phyloP scores from a whole-genome alignment of 331 rosid species.

The Telfairia occidentalis region DNA sequence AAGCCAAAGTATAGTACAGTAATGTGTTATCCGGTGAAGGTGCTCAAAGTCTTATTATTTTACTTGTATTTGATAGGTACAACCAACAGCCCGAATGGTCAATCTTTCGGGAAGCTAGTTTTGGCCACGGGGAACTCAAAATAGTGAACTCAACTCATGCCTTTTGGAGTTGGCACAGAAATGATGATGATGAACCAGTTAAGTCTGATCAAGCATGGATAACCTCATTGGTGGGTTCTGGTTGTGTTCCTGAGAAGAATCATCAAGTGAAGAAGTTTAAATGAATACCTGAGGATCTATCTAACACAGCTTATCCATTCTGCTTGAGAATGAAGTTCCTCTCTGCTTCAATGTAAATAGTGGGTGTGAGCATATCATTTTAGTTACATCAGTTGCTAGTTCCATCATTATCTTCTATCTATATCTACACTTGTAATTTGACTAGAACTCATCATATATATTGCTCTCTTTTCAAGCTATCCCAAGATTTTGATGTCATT shows the following conservation, averaged over 20 bases:
- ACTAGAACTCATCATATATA: neutral
- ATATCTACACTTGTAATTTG: neutral
- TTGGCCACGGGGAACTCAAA: constrained; percentile 80
- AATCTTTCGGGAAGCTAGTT: constrained; percentile 75
- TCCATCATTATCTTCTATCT: neutral
- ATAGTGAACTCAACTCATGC: constrained; percentile 66
- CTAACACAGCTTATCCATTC: neutral
- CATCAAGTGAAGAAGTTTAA: constrained; percentile 28
- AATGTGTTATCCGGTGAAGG: too few relatives aligned
- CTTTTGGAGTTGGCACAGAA: constrained; percentile 93
- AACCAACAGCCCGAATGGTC: constrained; percentile 79
- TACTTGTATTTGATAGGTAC: constrained; percentile 35
- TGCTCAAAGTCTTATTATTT: neutral
- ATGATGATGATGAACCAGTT: constrained; percentile 79
- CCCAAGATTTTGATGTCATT: neutral
- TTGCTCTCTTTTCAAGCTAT: neutral
- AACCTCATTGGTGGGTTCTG: constrained; percentile 52
- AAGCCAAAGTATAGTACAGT: too few relatives aligned
- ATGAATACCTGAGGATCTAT: constrained; percentile 22
- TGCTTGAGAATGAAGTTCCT: neutral
- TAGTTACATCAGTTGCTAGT: neutral
- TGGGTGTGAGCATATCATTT: neutral
- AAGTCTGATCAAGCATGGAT: constrained; percentile 85
- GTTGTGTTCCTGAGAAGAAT: constrained; percentile 43
- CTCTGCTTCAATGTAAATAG: neutral